A percentile compares a stretch with the other conserved stretches of the same genome.
phyloP scores from a whole-genome alignment of 352 stramenopile species.

The Globisporangium echinulatum region DNA sequence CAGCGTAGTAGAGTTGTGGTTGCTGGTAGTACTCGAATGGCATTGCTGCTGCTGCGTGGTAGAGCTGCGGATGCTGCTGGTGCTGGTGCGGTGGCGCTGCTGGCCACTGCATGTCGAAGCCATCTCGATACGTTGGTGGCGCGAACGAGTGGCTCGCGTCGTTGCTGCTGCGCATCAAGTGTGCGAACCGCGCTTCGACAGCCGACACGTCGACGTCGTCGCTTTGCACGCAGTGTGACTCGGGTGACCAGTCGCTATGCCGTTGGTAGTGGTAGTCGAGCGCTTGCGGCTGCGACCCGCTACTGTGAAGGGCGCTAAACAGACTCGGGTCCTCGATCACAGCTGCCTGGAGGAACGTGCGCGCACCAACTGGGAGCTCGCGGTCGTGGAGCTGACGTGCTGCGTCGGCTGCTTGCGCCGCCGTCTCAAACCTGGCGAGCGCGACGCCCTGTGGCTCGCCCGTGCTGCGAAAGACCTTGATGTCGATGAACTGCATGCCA shows the following conservation, averaged over 20 bases:
- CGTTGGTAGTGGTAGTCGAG: not conserved
- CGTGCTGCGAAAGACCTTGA: constrained; percentile 62
- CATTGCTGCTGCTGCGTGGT: constrained; percentile 19
- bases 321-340: constrained; percentile 59
- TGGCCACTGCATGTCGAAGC: not conserved
- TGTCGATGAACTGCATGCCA: constrained; percentile 81
- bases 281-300: constrained; percentile 7
- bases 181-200: constrained; percentile 73
- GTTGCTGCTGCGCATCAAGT: constrained; percentile 62
- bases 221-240: not conserved
- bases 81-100: constrained; percentile 1
- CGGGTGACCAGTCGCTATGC: constrained; percentile 11
- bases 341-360: constrained; percentile 58
- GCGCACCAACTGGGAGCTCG: constrained; percentile 38
- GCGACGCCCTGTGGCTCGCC: constrained; percentile 60
- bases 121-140: not conserved
- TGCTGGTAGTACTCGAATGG: constrained; percentile 16
- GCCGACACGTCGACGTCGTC: constrained; percentile 68
- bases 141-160: constrained; percentile 19
- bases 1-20: constrained; percentile 14
- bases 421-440: constrained; percentile 70
- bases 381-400: constrained; percentile 50
- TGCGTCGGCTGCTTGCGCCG: constrained; percentile 35
- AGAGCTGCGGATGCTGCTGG: constrained; percentile 15
- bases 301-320: constrained; percentile 54